Evolutionary conservation across 805 yeast species (phyloP).

Genomic region (Wickerhamiella azymoides): DNA sequence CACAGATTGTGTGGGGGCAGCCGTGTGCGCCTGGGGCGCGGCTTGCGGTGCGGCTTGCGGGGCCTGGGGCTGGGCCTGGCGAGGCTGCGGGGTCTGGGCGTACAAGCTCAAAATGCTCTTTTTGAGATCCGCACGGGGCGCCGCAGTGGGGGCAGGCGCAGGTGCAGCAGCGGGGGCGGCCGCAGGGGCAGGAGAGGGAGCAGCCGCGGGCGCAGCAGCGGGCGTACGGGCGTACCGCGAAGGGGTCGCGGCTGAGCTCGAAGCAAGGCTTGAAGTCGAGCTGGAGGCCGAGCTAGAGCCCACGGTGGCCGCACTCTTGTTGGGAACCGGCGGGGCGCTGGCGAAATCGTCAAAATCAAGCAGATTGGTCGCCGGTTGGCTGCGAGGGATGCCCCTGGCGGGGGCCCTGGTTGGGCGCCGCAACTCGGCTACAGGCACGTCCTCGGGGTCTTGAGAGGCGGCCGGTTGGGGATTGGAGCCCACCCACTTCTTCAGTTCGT

Average conservation of each 20-base stretch:
- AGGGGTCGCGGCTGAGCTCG: neutral
- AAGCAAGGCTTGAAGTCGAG: neutral
- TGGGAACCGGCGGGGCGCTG: conserved; percentile 7
- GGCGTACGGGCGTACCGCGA: neutral
- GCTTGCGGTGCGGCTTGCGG: conserved; percentile 8
- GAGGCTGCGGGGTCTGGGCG: conserved; percentile 40
- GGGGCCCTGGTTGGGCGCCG: neutral
- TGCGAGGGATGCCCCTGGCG: neutral
- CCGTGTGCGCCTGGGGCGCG: neutral
- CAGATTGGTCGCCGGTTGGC: neutral
- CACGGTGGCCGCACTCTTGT: conserved; percentile 8
- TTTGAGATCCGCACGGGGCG: conserved; percentile 68
- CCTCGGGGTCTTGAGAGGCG: conserved; percentile 6
- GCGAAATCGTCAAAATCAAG: conserved; percentile 17
- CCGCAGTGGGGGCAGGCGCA: conserved; percentile 16
- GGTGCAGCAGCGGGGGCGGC: conserved; percentile 11
- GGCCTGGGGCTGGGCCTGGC: conserved; percentile 10
- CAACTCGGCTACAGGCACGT: conserved; percentile 8
- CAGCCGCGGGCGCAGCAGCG: conserved; percentile 12
- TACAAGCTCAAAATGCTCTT: conserved; percentile 83
- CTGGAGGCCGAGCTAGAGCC: neutral
- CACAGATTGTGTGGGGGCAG: conserved; percentile 4
- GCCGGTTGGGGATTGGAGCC: conserved; percentile 41
- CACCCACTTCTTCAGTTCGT: conserved; percentile 83
- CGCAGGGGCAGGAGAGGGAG: conserved; percentile 11